Base-by-base conservation (phyloP, 805 yeast species). In the Candida morakotiae region DNA sequence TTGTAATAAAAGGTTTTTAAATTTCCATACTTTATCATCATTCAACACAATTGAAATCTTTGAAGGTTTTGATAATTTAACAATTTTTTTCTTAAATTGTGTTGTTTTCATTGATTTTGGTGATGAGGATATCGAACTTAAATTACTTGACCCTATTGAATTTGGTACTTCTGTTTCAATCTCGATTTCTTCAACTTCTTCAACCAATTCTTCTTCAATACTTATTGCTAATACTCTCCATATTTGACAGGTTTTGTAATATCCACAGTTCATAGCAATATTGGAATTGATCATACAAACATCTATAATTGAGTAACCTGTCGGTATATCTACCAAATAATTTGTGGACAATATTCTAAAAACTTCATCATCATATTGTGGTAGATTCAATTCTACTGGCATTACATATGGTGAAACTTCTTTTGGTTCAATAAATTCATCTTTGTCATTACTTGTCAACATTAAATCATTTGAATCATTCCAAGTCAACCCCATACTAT, bases 181-280 rank as follows among this genome's bases (percentile, higher is more conserved):
- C 11, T 21, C 48, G 2, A 47, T 35, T 16, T 41, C 35, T 13
- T 27, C 22, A 16, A 5, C 17, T 24, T 24, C 31, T 15, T 21
- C 22, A 2, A 10, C 7, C 15, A 3, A n/a, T 5, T 21, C 42
- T 3, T 40, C 45, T 7, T 43, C 45, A 11, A 25, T n/a, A 20
- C 78, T 61, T 23, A 72, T 73, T 10, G 74, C 73, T 4, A 81
- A 56, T 3, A 79, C 67, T 41, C 70, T 58, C 88, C 88, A 82
- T 0, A 77, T 69, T 49, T 79, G 85, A 37, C 80, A 66, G 38
- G 79, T 83, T 40, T 85, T 57, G 37, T 61, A 64, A 34, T 67
- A 56, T 13, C 68, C 66, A 1, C 69, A 82, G 31, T 68, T 62
- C 0, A 71, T 71, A 0, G 84, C 84, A 7, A 77, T 62, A 13